These are phyloP conservation scores for Pythium sukuiense DNA, from an alignment of 352 stramenopile species.

Conservation along the genomic window DNA sequence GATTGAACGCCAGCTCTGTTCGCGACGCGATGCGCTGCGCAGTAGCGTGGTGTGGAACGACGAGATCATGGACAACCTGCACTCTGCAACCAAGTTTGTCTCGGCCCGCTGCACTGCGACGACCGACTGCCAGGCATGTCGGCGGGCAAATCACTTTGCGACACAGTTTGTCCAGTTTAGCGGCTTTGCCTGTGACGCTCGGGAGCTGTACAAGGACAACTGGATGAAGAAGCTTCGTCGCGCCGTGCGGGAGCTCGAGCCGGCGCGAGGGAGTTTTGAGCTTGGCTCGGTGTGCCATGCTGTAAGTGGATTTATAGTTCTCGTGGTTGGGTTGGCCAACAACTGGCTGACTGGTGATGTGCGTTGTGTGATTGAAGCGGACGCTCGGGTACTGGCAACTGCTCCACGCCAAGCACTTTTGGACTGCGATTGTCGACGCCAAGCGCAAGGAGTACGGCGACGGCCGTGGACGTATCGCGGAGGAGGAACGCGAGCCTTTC, in stretches of 20 bases:
- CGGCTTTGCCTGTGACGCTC: constrained; percentile 63
- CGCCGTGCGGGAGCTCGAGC: constrained; percentile 30
- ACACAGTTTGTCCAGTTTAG: constrained; percentile 56
- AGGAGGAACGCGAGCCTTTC: constrained; percentile 40
- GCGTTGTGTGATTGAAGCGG: constrained; percentile 36
- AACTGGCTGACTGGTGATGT: not conserved
- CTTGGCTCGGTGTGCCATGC: constrained; percentile 81
- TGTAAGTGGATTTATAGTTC: constrained; percentile 34
- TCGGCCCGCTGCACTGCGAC: constrained; percentile 34
- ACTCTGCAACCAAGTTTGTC: constrained; percentile 40
- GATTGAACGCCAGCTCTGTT: constrained; percentile 77
- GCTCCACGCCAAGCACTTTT: constrained; percentile 80
- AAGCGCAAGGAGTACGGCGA: constrained; percentile 48
- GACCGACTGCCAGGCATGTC: constrained; percentile 73
- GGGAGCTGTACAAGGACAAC: constrained; percentile 56
- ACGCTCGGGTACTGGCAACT: constrained; percentile 79
- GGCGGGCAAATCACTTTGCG: constrained; percentile 62
- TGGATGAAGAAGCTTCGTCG: constrained; percentile 68
- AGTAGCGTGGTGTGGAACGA: constrained; percentile 70
- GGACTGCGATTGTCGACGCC: constrained; percentile 68
- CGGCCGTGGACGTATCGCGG: constrained; percentile 45
- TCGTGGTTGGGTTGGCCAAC: no score
- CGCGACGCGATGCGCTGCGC: constrained; percentile 63
- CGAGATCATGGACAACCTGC: constrained; percentile 60
- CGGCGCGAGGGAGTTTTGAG: constrained; percentile 46